These are phyloP conservation scores for Podaxis sp. DNA, from an alignment of 768 basidiomycete species.

Conservation along the genomic window DNA sequence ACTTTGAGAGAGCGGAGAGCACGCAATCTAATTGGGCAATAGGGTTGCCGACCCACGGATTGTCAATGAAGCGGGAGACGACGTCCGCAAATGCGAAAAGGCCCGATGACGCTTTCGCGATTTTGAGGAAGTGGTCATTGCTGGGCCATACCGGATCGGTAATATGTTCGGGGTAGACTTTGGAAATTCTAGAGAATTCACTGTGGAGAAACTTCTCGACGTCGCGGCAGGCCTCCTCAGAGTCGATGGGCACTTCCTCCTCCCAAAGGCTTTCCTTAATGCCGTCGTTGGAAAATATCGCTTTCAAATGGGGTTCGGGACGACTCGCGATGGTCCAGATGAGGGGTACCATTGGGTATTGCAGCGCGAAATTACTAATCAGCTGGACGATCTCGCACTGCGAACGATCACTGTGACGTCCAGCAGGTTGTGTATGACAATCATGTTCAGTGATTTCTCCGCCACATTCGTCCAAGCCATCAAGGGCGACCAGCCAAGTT, in stretches of 20 bases:
- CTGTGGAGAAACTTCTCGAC: conserved; percentile 19
- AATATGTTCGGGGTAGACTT: conserved; percentile 5
- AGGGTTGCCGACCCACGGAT: conserved; percentile 1
- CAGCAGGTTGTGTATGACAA: not conserved
- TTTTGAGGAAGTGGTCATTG: not conserved
- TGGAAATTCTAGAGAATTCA: conserved; percentile 15
- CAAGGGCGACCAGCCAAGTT: conserved; percentile 18
- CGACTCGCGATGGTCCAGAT: conserved; percentile 27
- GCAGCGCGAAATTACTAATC: conserved; percentile 9
- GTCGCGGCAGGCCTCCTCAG: conserved; percentile 18
- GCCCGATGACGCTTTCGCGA: conserved; percentile 24
- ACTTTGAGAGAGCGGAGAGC: not conserved
- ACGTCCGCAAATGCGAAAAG: conserved; percentile 28
- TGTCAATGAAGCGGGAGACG: conserved; percentile 23
- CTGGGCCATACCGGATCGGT: conserved; percentile 20
- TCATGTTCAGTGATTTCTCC: not conserved
- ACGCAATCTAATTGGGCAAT: conserved; percentile 7
- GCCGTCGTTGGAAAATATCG: conserved; percentile 7
- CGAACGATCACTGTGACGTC: not conserved
- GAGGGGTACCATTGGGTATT: conserved; percentile 15
- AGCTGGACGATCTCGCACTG: conserved; percentile 20
- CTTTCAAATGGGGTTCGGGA: conserved; percentile 25
- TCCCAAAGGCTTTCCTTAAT: not conserved
- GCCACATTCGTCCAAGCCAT: conserved; percentile 30
- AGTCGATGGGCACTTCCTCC: conserved; percentile 14